These are phyloP conservation scores for Leucoagaricus sp. DNA, from an alignment of 1,284 basidiomycete species.

Conservation along the genomic window DNA sequence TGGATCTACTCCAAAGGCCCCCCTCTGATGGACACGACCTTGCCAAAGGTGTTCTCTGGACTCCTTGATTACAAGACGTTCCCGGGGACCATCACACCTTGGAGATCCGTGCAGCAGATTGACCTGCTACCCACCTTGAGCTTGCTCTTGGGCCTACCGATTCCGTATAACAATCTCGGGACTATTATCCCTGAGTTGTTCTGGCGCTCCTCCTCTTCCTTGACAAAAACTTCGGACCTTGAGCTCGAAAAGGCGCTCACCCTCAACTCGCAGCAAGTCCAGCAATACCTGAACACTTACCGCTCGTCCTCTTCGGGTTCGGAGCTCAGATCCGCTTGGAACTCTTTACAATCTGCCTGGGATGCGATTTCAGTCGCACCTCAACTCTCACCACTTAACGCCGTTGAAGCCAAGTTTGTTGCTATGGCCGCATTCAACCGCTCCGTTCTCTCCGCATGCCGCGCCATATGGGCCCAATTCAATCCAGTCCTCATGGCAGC, in stretches of 20 bases:
- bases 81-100: conserved; percentile 54
- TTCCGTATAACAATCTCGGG: conserved; percentile 96
- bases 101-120: conserved; percentile 88
- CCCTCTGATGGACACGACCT: conserved; percentile 38
- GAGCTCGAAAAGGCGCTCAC: conserved; percentile 51
- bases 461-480: conserved; percentile 94
- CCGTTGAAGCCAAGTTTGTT: conserved; percentile 34
- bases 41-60: conserved; percentile 39
- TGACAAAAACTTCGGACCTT: conserved; percentile 17
- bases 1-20: conserved; percentile 89
- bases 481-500: conserved; percentile 76
- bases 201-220: conserved; percentile 36
- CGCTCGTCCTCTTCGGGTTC: conserved; percentile 65
- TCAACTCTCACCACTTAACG: conserved; percentile 16
- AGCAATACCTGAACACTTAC: conserved; percentile 78
- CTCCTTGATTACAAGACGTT: conserved; percentile 60
- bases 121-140: conserved; percentile 91
- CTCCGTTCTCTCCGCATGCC: conserved; percentile 70
- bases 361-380: conserved; percentile 18
- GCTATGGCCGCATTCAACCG: conserved; percentile 60
- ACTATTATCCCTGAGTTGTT: conserved; percentile 92
- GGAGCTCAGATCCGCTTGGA: conserved; percentile 72
- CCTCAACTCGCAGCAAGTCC: conserved; percentile 80
- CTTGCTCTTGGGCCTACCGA: conserved; percentile 89
- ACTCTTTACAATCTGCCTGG: conserved; percentile 51